phyloP scores from a whole-genome alignment of 2,329 filamentous ascomycete genomes.

The Pseudogymnoascus sp. region DNA sequence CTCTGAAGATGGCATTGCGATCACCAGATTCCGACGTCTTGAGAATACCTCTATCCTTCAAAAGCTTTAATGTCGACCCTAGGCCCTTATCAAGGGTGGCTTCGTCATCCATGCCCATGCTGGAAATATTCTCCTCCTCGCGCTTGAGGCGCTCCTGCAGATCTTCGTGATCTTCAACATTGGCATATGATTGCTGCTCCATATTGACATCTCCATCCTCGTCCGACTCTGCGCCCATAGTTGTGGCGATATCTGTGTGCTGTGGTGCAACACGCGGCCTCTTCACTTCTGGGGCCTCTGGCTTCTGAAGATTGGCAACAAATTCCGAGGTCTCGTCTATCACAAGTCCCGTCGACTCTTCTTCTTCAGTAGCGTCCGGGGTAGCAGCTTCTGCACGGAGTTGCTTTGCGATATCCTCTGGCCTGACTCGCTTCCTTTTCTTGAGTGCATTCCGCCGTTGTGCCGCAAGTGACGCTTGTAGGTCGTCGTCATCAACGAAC shows the following conservation, averaged over 20 bases:
- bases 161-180: constrained; percentile 37
- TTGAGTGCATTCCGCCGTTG: constrained; percentile 79
- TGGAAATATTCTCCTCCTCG: constrained; percentile 46
- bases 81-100: constrained; percentile 69
- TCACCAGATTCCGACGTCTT: constrained; percentile 53
- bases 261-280: constrained; percentile 28
- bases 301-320: constrained; percentile 72
- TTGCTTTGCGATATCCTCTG: constrained; percentile 79
- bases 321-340: constrained; percentile 96
- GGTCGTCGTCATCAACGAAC: constrained; percentile 84
- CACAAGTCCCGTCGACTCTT: constrained; percentile 55
- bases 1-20: constrained; percentile 57
- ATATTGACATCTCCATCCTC: constrained; percentile 35
- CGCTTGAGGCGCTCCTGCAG: constrained; percentile 40
- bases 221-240: constrained; percentile 37
- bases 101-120: constrained; percentile 76
- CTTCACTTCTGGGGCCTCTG: constrained; percentile 45
- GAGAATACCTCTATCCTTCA: constrained; percentile 78
- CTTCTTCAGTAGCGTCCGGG: constrained; percentile 43
- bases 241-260: constrained; percentile 33
- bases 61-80: constrained; percentile 70
- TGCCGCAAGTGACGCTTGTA: constrained; percentile 77
- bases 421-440: constrained; percentile 78
- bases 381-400: constrained; percentile 52
- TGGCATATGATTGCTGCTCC: constrained; percentile 26